Evolutionary conservation across 1,284 basidiomycete species (phyloP).

Genomic region (Rhodotorula sp.): DNA sequence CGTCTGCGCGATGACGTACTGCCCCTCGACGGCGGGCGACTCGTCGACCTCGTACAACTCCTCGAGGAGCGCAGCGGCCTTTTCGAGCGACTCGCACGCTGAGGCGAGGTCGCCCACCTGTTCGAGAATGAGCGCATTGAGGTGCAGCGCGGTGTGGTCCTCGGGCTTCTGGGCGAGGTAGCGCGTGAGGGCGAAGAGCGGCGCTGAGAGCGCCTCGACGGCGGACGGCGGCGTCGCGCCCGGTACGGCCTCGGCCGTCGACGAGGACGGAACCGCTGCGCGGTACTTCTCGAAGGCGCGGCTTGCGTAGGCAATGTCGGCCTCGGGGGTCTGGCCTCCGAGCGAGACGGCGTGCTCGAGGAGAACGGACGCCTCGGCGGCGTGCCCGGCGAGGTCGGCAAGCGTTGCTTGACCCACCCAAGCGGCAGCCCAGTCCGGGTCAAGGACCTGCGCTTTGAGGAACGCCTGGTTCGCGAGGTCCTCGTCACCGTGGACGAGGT

Average conservation of each 20-base stretch:
- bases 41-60: slow-evolving; percentile 85
- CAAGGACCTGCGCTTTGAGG: slow-evolving; percentile 81
- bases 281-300: slow-evolving; percentile 62
- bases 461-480: slow-evolving; percentile 86
- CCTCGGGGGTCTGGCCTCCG: slow-evolving; percentile 64
- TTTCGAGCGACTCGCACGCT: slow-evolving; percentile 63
- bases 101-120: slow-evolving; percentile 70
- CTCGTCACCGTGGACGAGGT: slow-evolving; percentile 75
- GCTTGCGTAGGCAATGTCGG: slow-evolving; percentile 76
- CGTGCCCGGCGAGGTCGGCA: slow-evolving; percentile 67
- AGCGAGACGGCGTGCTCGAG: slow-evolving; percentile 76
- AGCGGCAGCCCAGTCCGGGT: slow-evolving; percentile 85
- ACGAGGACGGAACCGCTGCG: slow-evolving; percentile 43
- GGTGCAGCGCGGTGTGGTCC: slow-evolving; percentile 76
- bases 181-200: slow-evolving; percentile 76
- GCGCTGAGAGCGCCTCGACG: slow-evolving; percentile 47
- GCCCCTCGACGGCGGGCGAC: slow-evolving; percentile 69
- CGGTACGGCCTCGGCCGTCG: slow-evolving; percentile 30
- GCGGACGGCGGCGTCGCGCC: slow-evolving; percentile 9
- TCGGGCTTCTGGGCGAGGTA: slow-evolving; percentile 69
- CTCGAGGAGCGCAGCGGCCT: slow-evolving; percentile 75
- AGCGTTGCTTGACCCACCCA: slow-evolving; percentile 93
- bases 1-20: slow-evolving; percentile 77
- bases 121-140: slow-evolving; percentile 84
- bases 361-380: slow-evolving; percentile 66